These are phyloP conservation scores for Sarcodon aspratus DNA, from an alignment of 768 basidiomycete genomes.

Conservation along the genomic window DNA sequence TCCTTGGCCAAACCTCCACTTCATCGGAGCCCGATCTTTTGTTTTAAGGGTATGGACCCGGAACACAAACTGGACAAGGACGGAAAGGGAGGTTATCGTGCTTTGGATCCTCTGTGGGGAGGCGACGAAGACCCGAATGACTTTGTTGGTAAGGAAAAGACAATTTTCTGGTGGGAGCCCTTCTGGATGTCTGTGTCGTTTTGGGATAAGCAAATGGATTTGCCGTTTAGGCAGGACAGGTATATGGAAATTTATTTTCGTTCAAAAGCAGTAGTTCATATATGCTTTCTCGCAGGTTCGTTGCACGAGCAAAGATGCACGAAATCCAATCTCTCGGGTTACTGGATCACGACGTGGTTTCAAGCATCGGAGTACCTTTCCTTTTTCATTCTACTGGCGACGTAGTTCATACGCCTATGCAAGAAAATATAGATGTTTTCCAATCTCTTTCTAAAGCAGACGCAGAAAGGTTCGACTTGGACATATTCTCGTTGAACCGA, in stretches of 20 bases:
- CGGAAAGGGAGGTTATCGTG: constrained; percentile 31
- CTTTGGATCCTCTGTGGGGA: constrained; percentile 68
- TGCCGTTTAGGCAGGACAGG: constrained; percentile 75
- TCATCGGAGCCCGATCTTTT: constrained; percentile 89
- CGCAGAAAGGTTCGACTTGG: constrained; percentile 65
- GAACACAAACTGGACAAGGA: constrained; percentile 33
- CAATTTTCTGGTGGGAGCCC: constrained; percentile 82
- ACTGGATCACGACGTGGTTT: constrained; percentile 82
- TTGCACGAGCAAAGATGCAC: constrained; percentile 94
- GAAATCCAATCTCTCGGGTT: constrained; percentile 93
- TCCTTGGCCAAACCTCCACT: constrained; percentile 85
- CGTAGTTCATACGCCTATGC: constrained; percentile 6
- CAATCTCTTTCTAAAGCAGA: constrained; percentile 30
- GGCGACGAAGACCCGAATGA: constrained; percentile 35
- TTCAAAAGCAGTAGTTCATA: neutral
- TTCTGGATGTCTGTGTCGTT: constrained; percentile 77
- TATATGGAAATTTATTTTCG: constrained; percentile 16
- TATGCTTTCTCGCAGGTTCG: constrained; percentile 43
- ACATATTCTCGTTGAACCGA: constrained; percentile 46
- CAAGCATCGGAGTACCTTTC: constrained; percentile 81
- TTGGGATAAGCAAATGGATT: constrained; percentile 82
- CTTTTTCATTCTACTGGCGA: constrained; percentile 34
- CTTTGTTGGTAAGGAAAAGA: constrained; percentile 27
- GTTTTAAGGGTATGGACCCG: constrained; percentile 64
- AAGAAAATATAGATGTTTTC: constrained; percentile 2